A percentile compares a stretch with the other conserved stretches of the same genome.
Conservation (phyloP, 192 early-diverging fungal species). For the Kickxella alabastrina region DNA sequence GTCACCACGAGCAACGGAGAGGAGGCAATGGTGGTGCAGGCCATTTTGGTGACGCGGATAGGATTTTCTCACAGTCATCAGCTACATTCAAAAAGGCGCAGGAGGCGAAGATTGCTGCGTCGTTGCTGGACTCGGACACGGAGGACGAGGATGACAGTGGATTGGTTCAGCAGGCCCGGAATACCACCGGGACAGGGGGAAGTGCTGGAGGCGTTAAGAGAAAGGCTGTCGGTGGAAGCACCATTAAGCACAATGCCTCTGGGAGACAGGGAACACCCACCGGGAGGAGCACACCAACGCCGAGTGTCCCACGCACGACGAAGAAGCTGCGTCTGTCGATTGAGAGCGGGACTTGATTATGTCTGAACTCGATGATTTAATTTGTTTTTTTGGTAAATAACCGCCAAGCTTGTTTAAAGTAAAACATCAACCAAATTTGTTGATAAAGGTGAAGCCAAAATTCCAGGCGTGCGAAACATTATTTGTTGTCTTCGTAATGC, state of each 20-base stretch:
- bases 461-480: no score
- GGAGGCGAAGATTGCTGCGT: constrained; percentile 41
- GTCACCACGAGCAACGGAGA: constrained; percentile 57
- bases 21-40: no score
- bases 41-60: constrained; percentile 73
- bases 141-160: constrained; percentile 23
- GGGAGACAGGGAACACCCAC: constrained; percentile 14
- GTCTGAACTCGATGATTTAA: not conserved
- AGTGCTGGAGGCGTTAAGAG: no score
- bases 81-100: constrained; percentile 54
- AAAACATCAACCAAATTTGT: no score
- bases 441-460: no score
- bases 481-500: no score
- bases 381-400: not conserved
- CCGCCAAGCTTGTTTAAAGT: no score
- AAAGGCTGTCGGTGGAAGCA: constrained; percentile 26
- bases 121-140: constrained; percentile 46
- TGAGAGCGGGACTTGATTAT: constrained; percentile 12
- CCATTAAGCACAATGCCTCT: constrained; percentile 35
- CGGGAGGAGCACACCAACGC: constrained; percentile 23
- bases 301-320: constrained; percentile 8
- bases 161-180: not conserved
- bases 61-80: constrained; percentile 79
- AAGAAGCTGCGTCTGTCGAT: constrained; percentile 47
- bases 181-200: no score